A percentile compares a stretch with the other conserved stretches of the same genome.
These are phyloP conservation scores for Anisodus tanguticus DNA, from an alignment of 257 asterid genomes.

Conservation along the genomic window DNA sequence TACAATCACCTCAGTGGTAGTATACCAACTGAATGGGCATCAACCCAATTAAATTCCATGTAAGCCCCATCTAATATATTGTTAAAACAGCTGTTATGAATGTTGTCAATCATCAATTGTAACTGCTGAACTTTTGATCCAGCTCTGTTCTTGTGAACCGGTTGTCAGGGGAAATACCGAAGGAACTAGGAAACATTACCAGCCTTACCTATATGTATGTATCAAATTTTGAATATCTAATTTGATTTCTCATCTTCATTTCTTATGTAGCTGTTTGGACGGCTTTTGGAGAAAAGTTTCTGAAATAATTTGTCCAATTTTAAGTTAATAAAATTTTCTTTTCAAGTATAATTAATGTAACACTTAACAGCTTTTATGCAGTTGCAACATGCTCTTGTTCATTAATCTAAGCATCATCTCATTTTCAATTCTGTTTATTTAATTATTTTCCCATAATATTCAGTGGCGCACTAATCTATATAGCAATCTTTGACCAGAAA, in stretches of 20 bases:
- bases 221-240: slow-evolving; percentile 32
- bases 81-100: background rate
- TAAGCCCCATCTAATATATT: slow-evolving; percentile 38
- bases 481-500: slow-evolving; percentile 51
- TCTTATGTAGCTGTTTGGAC: slow-evolving; percentile 5
- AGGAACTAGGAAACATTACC: slow-evolving; percentile 64
- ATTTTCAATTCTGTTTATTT: background rate
- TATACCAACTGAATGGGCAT: slow-evolving; percentile 87
- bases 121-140: slow-evolving; percentile 39
- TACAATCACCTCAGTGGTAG: slow-evolving; percentile 79
- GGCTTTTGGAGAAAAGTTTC: background rate
- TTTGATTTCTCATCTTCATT: slow-evolving; percentile 26
- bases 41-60: slow-evolving; percentile 59
- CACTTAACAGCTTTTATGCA: background rate
- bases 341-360: background rate
- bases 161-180: slow-evolving; percentile 85
- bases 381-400: background rate
- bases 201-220: slow-evolving; percentile 87
- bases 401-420: background rate
- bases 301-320: background rate
- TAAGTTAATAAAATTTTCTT: background rate
- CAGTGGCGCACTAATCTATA: background rate
- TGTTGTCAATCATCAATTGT: slow-evolving; percentile 28
- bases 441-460: background rate
- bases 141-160: slow-evolving; percentile 92